A percentile compares a stretch with the other conserved stretches of the same genome.
Evolutionary conservation across 495 filamentous ascomycete species (phyloP).

Genomic region (Chlorociboria aeruginascens): DNA sequence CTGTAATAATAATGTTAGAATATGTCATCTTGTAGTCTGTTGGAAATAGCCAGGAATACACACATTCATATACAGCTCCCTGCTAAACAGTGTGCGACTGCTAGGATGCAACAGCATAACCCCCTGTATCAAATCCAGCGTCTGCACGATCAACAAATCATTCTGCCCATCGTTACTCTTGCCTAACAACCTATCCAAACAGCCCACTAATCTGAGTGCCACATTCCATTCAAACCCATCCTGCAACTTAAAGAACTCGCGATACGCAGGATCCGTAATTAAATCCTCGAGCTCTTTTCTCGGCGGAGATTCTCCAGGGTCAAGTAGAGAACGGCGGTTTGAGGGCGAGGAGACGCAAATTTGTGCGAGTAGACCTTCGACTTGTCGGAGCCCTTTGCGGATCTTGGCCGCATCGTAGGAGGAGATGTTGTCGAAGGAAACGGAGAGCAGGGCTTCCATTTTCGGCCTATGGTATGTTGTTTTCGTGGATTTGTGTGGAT

Average conservation of each 20-base stretch:
- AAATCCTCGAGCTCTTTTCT: constrained; percentile 55
- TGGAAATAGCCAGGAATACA: constrained; percentile 10
- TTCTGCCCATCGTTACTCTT: constrained; percentile 70
- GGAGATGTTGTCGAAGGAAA: constrained; percentile 93
- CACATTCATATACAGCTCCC: constrained; percentile 90
- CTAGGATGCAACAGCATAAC: constrained; percentile 87
- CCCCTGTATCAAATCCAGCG: constrained; percentile 84
- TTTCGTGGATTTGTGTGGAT: neutral
- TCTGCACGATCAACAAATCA: constrained; percentile 78
- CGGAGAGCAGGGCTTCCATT: constrained; percentile 88
- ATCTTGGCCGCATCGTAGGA: constrained; percentile 84
- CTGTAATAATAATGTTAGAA: constrained; percentile 19
- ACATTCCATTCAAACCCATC: constrained; percentile 98
- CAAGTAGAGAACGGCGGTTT: constrained; percentile 23
- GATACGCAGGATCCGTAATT: constrained; percentile 76
- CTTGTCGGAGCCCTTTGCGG: constrained; percentile 85
- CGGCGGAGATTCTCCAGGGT: constrained; percentile 31
- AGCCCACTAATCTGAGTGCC: constrained; percentile 71
- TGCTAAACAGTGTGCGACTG: constrained; percentile 73
- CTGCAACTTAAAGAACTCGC: constrained; percentile 93
- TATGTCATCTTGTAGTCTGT: neutral
- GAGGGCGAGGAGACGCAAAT: constrained; percentile 65
- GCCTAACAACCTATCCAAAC: constrained; percentile 78
- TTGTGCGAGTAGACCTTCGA: constrained; percentile 90
- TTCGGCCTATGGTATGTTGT: constrained; percentile 5